Conservation (phyloP, 495 filamentous ascomycete species). For the Letharia lupina region DNA sequence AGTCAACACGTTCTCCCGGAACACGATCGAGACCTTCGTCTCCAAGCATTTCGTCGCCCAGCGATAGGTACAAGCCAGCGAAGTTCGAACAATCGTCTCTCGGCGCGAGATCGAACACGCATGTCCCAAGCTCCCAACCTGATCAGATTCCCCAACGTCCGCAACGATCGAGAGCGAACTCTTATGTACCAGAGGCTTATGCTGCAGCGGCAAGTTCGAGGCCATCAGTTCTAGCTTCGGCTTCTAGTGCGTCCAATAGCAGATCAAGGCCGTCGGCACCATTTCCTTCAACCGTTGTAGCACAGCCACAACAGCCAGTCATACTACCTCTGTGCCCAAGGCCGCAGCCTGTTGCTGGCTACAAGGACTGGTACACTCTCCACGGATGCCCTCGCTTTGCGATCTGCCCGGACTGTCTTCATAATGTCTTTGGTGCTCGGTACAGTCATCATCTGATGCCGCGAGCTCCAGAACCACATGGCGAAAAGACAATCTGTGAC, state of each 20-base stretch:
- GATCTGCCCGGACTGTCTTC: constrained; percentile 57
- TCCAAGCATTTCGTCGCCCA: constrained; percentile 12
- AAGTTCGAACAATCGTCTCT: constrained; percentile 3
- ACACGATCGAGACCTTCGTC: constrained; percentile 13
- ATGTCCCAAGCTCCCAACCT: neutral
- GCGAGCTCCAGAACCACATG: constrained; percentile 32
- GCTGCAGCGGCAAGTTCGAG: constrained; percentile 5
- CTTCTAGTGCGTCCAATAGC: neutral
- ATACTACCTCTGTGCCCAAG: constrained; percentile 48
- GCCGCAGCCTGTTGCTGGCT: constrained; percentile 37
- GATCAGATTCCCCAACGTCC: neutral
- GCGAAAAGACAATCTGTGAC: constrained; percentile 44
- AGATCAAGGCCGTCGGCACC: constrained; percentile 9
- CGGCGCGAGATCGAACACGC: neutral
- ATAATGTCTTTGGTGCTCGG: constrained; percentile 44
- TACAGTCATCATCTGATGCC: constrained; percentile 47
- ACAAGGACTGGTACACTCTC: constrained; percentile 60
- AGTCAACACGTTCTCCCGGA: neutral
- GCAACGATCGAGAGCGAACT: constrained; percentile 3
- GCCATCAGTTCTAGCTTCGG: constrained; percentile 3
- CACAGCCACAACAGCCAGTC: constrained; percentile 12
- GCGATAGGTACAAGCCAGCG: constrained; percentile 12
- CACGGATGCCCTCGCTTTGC: constrained; percentile 46
- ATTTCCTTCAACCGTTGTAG: constrained; percentile 9
- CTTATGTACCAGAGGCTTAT: constrained; percentile 8